Conservation (phyloP, 2,329 filamentous ascomycete genomes). For the Clarireedia paspali region DNA sequence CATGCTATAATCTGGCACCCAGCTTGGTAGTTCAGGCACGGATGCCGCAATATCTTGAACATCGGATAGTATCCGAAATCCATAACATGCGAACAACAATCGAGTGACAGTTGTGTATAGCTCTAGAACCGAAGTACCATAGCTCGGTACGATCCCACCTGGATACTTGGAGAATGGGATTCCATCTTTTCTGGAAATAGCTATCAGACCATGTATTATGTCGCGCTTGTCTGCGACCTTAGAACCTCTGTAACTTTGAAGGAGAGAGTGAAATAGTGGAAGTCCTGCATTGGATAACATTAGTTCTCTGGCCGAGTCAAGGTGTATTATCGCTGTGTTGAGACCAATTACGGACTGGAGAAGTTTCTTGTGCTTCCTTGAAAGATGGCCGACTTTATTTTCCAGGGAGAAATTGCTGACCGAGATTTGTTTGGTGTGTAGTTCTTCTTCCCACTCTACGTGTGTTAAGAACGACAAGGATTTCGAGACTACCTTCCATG, state of each 20-base stretch:
- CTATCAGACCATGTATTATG: neutral
- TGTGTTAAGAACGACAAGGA: neutral
- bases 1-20: conserved; percentile 5
- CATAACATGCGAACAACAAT: neutral
- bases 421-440: neutral
- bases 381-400: neutral
- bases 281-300: neutral
- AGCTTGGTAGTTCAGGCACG: neutral
- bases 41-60: conserved; percentile 1
- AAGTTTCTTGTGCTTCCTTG: neutral
- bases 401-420: neutral
- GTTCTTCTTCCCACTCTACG: neutral
- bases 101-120: neutral
- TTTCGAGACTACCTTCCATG: neutral
- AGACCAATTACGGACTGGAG: neutral
- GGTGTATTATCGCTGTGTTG: conserved; percentile 1
- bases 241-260: neutral
- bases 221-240: conserved; percentile 3
- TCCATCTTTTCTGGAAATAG: neutral
- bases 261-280: conserved; percentile 1
- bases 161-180: neutral
- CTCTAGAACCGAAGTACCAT: neutral
- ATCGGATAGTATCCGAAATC: neutral
- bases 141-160: neutral
- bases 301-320: neutral